A percentile compares a stretch with the other conserved stretches of the same genome.
phyloP scores from a whole-genome alignment of 352 stramenopile species.

The Globisporangium camurandrum region DNA sequence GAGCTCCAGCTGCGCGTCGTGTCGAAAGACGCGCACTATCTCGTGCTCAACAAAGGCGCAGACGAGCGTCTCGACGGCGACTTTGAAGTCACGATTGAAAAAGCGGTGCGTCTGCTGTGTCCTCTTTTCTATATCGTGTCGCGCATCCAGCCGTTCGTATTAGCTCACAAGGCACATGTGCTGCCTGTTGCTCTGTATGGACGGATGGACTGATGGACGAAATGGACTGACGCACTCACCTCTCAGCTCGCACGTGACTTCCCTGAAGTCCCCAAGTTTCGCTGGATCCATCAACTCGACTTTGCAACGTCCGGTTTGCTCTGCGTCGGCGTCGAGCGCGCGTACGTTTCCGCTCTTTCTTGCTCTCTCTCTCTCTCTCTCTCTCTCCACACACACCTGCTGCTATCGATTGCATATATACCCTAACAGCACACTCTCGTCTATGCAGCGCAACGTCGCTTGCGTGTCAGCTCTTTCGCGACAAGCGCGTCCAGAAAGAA shows the following conservation, averaged over 20 bases:
- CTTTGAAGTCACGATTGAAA: slow-evolving; percentile 88
- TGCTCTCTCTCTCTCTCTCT: neutral
- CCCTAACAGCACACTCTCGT: too few relatives aligned
- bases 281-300: slow-evolving; percentile 88
- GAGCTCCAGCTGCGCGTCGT: slow-evolving; percentile 52
- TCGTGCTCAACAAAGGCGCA: slow-evolving; percentile 74
- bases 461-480: slow-evolving; percentile 62
- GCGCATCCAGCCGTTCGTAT: too few relatives aligned
- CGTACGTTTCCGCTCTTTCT: slow-evolving; percentile 24
- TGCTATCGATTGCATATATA: too few relatives aligned
- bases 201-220: too few relatives aligned
- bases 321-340: slow-evolving; percentile 62
- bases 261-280: slow-evolving; percentile 71
- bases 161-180: too few relatives aligned
- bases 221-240: too few relatives aligned
- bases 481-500: slow-evolving; percentile 77
- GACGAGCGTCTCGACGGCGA: slow-evolving; percentile 82
- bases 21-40: slow-evolving; percentile 36
- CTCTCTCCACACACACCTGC: neutral
- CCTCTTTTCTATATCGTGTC: too few relatives aligned
- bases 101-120: slow-evolving; percentile 54
- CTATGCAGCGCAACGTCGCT: slow-evolving; percentile 50
- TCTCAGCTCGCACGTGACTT: slow-evolving; percentile 60
- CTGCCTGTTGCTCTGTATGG: too few relatives aligned
- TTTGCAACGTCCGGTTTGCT: slow-evolving; percentile 87